A percentile compares a stretch with the other conserved stretches of the same genome.
Conservation (phyloP, 306 rosid species). For the Prunus mongolica region DNA sequence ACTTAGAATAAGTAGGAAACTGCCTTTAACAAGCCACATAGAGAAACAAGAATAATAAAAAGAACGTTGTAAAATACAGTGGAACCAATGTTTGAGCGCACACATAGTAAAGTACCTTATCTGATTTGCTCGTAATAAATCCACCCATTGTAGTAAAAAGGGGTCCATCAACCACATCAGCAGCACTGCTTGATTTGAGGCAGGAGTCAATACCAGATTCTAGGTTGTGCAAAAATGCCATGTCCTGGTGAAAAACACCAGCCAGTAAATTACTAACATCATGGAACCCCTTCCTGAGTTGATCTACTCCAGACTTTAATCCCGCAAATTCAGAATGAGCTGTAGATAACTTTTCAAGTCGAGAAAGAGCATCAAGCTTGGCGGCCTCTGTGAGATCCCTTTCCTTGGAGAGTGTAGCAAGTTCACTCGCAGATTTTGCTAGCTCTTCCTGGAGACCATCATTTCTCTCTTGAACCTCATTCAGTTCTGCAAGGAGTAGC, state of each 20-base stretch:
- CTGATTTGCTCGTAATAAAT: slow-evolving; percentile 29
- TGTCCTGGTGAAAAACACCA: slow-evolving; percentile 45
- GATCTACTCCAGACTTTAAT: slow-evolving; percentile 59
- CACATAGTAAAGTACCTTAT: slow-evolving; percentile 45
- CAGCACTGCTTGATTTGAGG: slow-evolving; percentile 37
- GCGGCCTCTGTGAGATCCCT: slow-evolving; percentile 64
- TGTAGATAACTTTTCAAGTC: slow-evolving; percentile 57
- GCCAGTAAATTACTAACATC: slow-evolving; percentile 52
- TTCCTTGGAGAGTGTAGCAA: slow-evolving; percentile 56
- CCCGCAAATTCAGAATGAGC: slow-evolving; percentile 53
- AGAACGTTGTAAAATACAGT: not conserved
- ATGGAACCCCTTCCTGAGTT: slow-evolving; percentile 52
- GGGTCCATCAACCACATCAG: slow-evolving; percentile 35
- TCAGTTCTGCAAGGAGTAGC: slow-evolving; percentile 86
- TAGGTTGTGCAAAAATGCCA: slow-evolving; percentile 57
- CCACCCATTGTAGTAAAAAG: slow-evolving; percentile 29
- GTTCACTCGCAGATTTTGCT: slow-evolving; percentile 51
- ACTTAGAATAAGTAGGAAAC: not conserved
- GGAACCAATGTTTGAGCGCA: not conserved
- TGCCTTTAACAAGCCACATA: not conserved
- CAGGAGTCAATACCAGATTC: slow-evolving; percentile 56
- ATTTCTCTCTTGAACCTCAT: slow-evolving; percentile 98
- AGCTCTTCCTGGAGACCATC: slow-evolving; percentile 90
- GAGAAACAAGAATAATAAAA: not conserved
- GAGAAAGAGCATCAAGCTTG: slow-evolving; percentile 64